A percentile compares a stretch with the other conserved stretches of the same genome.
phyloP scores from a whole-genome alignment of 1,284 basidiomycete genomes.

The Lignosus rhinocerotis region DNA sequence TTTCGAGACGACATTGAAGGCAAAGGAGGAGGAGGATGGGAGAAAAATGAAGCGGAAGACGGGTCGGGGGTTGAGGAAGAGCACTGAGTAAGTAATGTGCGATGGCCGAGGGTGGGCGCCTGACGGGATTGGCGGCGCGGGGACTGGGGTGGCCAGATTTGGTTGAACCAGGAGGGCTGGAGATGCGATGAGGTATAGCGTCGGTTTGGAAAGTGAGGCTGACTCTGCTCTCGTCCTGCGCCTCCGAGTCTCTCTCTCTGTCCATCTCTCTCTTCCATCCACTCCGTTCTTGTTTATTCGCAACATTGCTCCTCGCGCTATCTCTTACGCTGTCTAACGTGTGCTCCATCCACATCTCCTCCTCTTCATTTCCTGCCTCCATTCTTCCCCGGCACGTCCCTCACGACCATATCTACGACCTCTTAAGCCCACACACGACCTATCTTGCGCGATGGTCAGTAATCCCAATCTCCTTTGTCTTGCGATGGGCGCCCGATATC shows the following conservation, averaged over 20 bases:
- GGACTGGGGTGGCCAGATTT: slow-evolving; percentile 9
- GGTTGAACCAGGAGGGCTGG: slow-evolving; percentile 11
- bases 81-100: not conserved
- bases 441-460: slow-evolving; percentile 16
- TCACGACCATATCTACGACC: slow-evolving; percentile 25
- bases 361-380: slow-evolving; percentile 9
- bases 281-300: slow-evolving; percentile 19
- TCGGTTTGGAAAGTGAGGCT: not conserved
- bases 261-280: slow-evolving; percentile 2
- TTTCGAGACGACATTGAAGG: slow-evolving; percentile 20
- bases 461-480: not conserved
- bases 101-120: not conserved
- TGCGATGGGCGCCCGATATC: slow-evolving; percentile 17
- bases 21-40: not conserved
- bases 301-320: slow-evolving; percentile 22
- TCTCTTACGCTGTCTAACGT: slow-evolving; percentile 15
- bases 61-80: not conserved
- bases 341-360: slow-evolving; percentile 17
- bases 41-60: no score
- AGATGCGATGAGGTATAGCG: not conserved
- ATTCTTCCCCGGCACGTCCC: slow-evolving; percentile 11
- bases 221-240: slow-evolving; percentile 1
- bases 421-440: slow-evolving; percentile 16
- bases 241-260: no score
- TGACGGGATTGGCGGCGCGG: slow-evolving; percentile 5